phyloP scores from a whole-genome alignment of 2,329 filamentous ascomycete genomes.

The Penicillium sp. region DNA sequence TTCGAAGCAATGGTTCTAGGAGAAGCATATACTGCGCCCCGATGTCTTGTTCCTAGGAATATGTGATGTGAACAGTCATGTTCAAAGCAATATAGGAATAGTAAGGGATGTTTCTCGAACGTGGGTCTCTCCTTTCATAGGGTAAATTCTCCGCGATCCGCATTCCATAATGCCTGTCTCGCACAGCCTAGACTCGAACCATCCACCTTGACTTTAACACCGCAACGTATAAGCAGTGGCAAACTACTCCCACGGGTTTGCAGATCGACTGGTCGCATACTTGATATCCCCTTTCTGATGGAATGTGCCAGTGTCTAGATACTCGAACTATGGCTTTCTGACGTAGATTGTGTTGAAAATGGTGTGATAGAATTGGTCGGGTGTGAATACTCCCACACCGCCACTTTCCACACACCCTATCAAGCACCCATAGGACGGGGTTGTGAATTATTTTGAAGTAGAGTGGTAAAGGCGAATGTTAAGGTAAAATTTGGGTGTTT shows the following conservation, averaged over 20 bases:
- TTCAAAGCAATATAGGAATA: background rate
- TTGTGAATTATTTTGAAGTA: no score
- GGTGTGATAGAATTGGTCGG: background rate
- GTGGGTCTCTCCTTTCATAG: background rate
- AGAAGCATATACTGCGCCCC: background rate
- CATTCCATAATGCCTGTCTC: background rate
- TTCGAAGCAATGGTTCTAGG: no score
- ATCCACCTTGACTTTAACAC: background rate
- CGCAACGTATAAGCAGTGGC: background rate
- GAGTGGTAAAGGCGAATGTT: background rate
- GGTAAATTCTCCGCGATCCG: background rate
- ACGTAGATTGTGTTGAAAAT: background rate
- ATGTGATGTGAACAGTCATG: background rate
- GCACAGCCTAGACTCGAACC: background rate
- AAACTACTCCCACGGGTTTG: background rate
- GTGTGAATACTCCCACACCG: background rate
- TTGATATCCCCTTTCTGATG: background rate
- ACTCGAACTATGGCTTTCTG: background rate
- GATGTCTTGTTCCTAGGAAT: background rate
- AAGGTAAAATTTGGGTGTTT: background rate
- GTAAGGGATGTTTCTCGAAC: background rate
- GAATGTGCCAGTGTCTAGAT: background rate
- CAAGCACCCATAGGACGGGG: background rate
- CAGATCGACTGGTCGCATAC: background rate
- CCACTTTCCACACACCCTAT: background rate